Conservation (phyloP, 2,329 filamentous ascomycete genomes). For the Bipolaris oryzae region DNA sequence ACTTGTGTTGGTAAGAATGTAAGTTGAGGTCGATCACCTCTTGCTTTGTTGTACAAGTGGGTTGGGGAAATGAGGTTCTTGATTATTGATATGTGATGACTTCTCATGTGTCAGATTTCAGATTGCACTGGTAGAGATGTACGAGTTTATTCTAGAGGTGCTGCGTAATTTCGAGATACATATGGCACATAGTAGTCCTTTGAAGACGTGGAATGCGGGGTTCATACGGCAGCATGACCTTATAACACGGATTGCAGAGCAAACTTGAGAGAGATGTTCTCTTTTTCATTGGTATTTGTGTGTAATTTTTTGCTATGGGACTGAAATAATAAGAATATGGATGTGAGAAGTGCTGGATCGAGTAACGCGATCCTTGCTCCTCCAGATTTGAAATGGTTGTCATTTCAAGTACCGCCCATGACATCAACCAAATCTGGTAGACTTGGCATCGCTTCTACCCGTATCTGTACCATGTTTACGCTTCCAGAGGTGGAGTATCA, state of each 20-base stretch:
- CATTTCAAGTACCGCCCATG: slow-evolving; percentile 3
- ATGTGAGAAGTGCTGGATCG: not conserved
- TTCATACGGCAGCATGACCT: slow-evolving; percentile 25
- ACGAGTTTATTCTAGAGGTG: slow-evolving; percentile 23
- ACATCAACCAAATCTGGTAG: slow-evolving; percentile 10
- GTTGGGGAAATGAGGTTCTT: not conserved
- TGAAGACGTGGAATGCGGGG: slow-evolving; percentile 22
- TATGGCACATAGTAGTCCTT: slow-evolving; percentile 22
- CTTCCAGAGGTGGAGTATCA: slow-evolving; percentile 45
- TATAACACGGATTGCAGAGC: slow-evolving; percentile 7
- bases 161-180: slow-evolving; percentile 20
- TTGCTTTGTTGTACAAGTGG: not conserved
- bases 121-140: slow-evolving; percentile 22
- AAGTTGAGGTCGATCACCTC: not conserved
- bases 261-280: not conserved
- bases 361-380: not conserved
- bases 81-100: not conserved
- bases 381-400: not conserved
- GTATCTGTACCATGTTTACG: slow-evolving; percentile 1
- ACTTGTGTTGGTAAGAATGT: slow-evolving; percentile 32
- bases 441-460: not conserved
- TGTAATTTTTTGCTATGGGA: not conserved
- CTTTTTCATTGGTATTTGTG: not conserved
- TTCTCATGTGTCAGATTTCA: not conserved
- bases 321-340: not conserved